A percentile compares a stretch with the other conserved stretches of the same genome.
phyloP scores from a whole-genome alignment of 148 eudicot species.

The Camellia sinensis region DNA sequence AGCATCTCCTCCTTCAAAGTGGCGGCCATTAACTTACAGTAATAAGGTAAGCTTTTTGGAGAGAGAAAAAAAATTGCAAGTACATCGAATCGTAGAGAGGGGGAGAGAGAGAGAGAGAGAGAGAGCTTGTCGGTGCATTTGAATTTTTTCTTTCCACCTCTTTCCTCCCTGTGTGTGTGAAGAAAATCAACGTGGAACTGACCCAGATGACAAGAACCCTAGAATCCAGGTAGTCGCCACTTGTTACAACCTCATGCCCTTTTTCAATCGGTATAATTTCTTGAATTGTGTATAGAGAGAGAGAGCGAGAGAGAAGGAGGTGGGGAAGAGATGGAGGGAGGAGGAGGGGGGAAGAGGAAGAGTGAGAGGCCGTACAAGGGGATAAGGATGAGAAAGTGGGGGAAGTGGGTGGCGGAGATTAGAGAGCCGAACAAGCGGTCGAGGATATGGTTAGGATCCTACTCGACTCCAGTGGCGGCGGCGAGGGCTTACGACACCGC shows the following conservation, averaged over 20 bases:
- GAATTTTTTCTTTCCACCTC: neutral
- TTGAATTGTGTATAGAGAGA: neutral
- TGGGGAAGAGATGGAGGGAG: conserved; percentile 27
- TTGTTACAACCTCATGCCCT: neutral
- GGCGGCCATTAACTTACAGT: neutral
- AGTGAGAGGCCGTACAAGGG: conserved; percentile 76
- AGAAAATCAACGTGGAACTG: conserved; percentile 7
- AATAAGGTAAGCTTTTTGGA: neutral
- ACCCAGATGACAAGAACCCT: conserved; percentile 8
- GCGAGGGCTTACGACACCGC: conserved; percentile 95
- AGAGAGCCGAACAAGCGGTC: conserved; percentile 89
- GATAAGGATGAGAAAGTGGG: conserved; percentile 97
- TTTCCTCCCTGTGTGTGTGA: neutral
- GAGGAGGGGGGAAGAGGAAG: conserved; percentile 39
- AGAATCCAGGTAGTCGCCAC: neutral
- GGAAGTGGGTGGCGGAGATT: conserved; percentile 97
- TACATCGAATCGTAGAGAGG: neutral
- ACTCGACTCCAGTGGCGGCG: conserved; percentile 74
- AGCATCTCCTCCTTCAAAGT: neutral
- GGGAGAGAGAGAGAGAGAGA: neutral
- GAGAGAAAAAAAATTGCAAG: neutral
- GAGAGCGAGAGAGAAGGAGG: conserved; percentile 8
- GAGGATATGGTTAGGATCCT: conserved; percentile 89
- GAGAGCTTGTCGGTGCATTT: conserved; percentile 18
- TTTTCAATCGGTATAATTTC: neutral